Conservation (phyloP, 768 basidiomycete genomes). For the Amanita molliuscula region DNA sequence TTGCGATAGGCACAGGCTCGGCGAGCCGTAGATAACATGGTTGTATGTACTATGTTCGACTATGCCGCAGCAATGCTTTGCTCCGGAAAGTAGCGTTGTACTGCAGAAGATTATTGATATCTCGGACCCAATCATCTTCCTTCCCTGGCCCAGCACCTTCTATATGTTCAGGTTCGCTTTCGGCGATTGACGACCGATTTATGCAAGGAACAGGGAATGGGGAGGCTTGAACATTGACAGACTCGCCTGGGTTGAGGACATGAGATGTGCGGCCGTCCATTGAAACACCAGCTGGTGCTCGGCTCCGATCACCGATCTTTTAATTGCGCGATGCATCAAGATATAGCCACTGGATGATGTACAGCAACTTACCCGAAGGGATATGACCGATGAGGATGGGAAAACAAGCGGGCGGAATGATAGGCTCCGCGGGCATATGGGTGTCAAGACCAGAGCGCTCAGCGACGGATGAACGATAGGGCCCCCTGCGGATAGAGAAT, state of each 20-base stretch:
- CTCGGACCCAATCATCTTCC: conserved; percentile 93
- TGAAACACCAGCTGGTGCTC: conserved; percentile 81
- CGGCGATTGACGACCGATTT: conserved; percentile 70
- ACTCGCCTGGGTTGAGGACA: conserved; percentile 75
- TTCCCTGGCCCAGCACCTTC: conserved; percentile 72
- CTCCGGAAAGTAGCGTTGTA: conserved; percentile 93
- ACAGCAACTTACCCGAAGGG: conserved; percentile 45
- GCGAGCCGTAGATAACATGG: too few relatives aligned
- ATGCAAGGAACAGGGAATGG: conserved; percentile 90
- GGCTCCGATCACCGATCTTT: conserved; percentile 77
- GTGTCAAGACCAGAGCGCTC: conserved; percentile 83
- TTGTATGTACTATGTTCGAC: conserved; percentile 36
- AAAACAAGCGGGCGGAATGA: conserved; percentile 90
- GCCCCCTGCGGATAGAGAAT: conserved; percentile 90
- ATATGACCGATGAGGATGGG: conserved; percentile 70
- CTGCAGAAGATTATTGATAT: conserved; percentile 89
- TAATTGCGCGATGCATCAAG: neutral
- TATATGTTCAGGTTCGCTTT: conserved; percentile 32
- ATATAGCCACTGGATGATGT: neutral
- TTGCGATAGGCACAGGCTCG: too few relatives aligned
- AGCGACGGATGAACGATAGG: conserved; percentile 93
- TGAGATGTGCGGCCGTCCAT: conserved; percentile 90
- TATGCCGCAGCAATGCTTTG: conserved; percentile 73
- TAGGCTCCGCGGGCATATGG: conserved; percentile 90
- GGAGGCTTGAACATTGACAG: conserved; percentile 76